phyloP scores from a whole-genome alignment of 75 land plant genomes.

The Cupressus sempervirens region DNA sequence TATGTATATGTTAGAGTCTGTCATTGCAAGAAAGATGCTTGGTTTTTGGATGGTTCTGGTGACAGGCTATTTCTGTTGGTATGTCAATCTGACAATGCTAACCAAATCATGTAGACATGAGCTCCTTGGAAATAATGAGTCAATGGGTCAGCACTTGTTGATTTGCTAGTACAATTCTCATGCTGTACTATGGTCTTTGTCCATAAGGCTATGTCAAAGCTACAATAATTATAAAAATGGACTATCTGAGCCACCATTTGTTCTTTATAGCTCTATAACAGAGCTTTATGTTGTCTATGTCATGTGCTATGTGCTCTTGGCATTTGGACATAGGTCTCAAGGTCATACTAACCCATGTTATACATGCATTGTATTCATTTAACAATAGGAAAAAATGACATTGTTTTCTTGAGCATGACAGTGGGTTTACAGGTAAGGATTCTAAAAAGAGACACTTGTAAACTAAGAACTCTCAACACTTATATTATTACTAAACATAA shows the following conservation, averaged over 20 bases:
- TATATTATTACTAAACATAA: no score
- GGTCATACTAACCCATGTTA: slow-evolving; percentile 3
- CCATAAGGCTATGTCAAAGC: background rate
- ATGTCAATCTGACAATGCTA: slow-evolving; percentile 11
- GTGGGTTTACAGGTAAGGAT: no score
- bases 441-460: no score
- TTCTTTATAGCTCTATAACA: background rate
- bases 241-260: background rate
- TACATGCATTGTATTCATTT: slow-evolving; percentile 3
- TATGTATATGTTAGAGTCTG: background rate
- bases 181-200: slow-evolving; percentile 14
- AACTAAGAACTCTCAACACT: no score
- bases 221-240: slow-evolving; percentile 5
- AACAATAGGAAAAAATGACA: no score
- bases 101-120: slow-evolving; percentile 5
- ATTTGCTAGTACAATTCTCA: slow-evolving; percentile 4
- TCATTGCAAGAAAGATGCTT: slow-evolving; percentile 6
- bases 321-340: background rate
- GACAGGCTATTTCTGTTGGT: slow-evolving; percentile 11
- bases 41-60: slow-evolving; percentile 12
- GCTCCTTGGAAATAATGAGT: slow-evolving; percentile 3
- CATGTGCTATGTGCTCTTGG: background rate
- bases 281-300: slow-evolving; percentile 5
- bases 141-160: background rate
- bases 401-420: no score